Conservation (phyloP, 2,329 filamentous ascomycete genomes). For the Zarea fungicola region DNA sequence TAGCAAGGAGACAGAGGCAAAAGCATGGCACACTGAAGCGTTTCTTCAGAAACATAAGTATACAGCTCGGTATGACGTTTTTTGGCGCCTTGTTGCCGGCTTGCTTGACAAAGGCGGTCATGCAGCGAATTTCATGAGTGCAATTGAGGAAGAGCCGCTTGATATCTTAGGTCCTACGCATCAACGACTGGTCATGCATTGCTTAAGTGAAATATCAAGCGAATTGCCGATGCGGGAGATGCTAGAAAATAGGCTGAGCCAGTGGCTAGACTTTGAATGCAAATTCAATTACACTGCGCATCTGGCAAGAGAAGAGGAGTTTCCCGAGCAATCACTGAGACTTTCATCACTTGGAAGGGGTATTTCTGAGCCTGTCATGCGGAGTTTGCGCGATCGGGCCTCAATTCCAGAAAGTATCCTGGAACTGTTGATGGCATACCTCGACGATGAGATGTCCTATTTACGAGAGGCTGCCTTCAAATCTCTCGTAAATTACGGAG, state of each 20-base stretch:
- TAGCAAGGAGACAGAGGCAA: neutral
- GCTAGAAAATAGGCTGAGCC: slow-evolving; percentile 15
- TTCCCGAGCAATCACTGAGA: slow-evolving; percentile 14
- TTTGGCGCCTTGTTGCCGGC: slow-evolving; percentile 38
- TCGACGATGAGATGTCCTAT: no score
- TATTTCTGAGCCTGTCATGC: neutral
- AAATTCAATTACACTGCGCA: slow-evolving; percentile 9
- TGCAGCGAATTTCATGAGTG: slow-evolving; percentile 23
- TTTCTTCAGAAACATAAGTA: slow-evolving; percentile 35
- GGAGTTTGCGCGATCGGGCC: neutral
- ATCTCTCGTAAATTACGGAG: no score
- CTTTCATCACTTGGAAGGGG: slow-evolving; percentile 4
- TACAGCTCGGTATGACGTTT: slow-evolving; percentile 30
- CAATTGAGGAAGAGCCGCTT: slow-evolving; percentile 27
- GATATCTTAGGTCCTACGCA: slow-evolving; percentile 33
- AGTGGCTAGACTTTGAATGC: slow-evolving; percentile 22
- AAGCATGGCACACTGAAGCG: slow-evolving; percentile 8
- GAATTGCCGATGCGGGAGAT: slow-evolving; percentile 10
- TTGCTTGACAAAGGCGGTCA: slow-evolving; percentile 23
- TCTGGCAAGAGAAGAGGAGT: slow-evolving; percentile 16
- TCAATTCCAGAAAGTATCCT: neutral
- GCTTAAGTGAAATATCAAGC: slow-evolving; percentile 27
- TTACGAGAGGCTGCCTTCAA: no score
- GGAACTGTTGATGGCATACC: no score
- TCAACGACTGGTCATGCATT: slow-evolving; percentile 34